A percentile compares a stretch with the other conserved stretches of the same genome.
These are phyloP conservation scores for Geum urbanum DNA, from an alignment of 306 rosid genomes.

Conservation along the genomic window DNA sequence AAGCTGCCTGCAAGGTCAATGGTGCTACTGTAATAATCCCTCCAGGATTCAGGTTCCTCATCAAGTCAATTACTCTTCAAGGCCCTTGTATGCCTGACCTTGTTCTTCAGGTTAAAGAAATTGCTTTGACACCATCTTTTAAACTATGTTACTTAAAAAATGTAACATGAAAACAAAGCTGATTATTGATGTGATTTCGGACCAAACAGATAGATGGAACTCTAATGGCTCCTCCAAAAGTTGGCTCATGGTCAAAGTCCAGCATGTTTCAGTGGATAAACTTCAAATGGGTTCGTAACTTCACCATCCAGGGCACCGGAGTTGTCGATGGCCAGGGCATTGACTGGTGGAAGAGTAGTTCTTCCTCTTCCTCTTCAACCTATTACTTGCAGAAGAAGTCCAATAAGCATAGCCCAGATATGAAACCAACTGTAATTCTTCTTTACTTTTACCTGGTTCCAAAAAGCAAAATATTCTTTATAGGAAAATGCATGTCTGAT, in stretches of 20 bases:
- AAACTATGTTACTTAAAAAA: background rate
- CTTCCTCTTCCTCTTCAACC: slow-evolving; percentile 13
- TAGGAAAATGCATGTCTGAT: background rate
- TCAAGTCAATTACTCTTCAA: slow-evolving; percentile 64
- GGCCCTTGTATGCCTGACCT: slow-evolving; percentile 84
- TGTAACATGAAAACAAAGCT: background rate
- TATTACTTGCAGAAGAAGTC: slow-evolving; percentile 45
- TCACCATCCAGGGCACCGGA: slow-evolving; percentile 81
- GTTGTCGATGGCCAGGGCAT: slow-evolving; percentile 79
- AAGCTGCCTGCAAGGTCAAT: slow-evolving; percentile 63
- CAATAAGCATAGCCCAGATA: slow-evolving; percentile 34
- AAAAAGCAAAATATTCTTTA: background rate
- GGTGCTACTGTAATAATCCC: slow-evolving; percentile 68
- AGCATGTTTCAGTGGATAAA: slow-evolving; percentile 79
- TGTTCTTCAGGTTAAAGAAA: slow-evolving; percentile 61
- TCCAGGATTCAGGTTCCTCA: slow-evolving; percentile 49
- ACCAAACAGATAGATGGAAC: slow-evolving; percentile 78
- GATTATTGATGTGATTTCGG: slow-evolving; percentile 6
- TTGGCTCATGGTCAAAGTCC: slow-evolving; percentile 68
- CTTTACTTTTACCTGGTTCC: background rate
- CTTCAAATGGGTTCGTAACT: slow-evolving; percentile 70
- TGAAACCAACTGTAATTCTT: slow-evolving; percentile 70
- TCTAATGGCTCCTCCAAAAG: slow-evolving; percentile 64
- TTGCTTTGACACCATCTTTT: slow-evolving; percentile 6
- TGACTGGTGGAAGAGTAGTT: slow-evolving; percentile 56